Evolutionary conservation across 164 flowering plant species (phyloP), one percentile per base, ranked within the genome.

Genomic region (Houttuynia cordata): DNA sequence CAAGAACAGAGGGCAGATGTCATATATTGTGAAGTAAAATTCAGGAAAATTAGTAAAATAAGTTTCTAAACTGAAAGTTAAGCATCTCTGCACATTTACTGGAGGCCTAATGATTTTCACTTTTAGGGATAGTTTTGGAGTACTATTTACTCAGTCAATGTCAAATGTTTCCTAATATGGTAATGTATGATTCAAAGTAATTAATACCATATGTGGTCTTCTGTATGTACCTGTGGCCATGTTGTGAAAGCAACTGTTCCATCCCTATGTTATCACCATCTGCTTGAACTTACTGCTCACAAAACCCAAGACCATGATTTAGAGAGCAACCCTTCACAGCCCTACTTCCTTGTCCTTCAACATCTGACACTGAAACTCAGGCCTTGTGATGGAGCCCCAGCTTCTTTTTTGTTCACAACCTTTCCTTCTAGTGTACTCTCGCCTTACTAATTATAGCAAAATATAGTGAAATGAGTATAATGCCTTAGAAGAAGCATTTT

Each of bases 351-450:
- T 76, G 81, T 76, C 79, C 69, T 65, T 79, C 86, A 76, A 76
- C 75, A 74, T 81, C 85, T 74, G 72, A 64, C 86, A 78, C 88
- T 77, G 85, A 83, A 85, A 79, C 73, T 77, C 65, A 80, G 77
- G 73, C 66, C 66, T 70, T 68, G 68, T 68, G 72, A 70, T 59
- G 56, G 67, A 56, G 55, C 59, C 56, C 61, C 63, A 49, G 22
- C 69, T 62, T 45, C 49, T 7, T 71, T 68, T 67, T 67, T 64
- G 62, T 64, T 47, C 62, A 24, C 64, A 61, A 53, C 54, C 57
- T 50, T 30, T 66, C 25, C 22, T 58, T 24, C 55, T 63, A 24
- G 62, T 57, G 73, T 64, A 41, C 69, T 47, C 59, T 56, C 24
- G 4, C 12, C 22, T 20, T 17, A 6, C 37, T 2, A 30, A 30